Evolutionary conservation across 2,329 filamentous ascomycete genomes (phyloP), one percentile per base, ranked within the genome.

Genomic region (Verticillium isaacii): DNA sequence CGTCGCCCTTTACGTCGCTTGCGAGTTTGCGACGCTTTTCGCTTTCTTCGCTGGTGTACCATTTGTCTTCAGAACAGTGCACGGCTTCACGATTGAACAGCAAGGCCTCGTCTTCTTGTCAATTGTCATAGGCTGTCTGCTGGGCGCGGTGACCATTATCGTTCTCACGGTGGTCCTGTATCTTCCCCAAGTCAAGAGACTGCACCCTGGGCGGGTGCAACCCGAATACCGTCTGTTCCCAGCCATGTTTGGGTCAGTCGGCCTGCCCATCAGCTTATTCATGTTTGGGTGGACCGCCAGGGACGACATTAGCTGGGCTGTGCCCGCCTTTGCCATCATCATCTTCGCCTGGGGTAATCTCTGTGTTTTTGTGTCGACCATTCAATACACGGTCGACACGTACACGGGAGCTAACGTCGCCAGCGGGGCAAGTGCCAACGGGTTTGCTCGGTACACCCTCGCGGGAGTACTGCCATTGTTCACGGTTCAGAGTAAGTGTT

Each of bases 271-370:
- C 14, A 80, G 84, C 12, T 78, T 89, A 63, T 87, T 89, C 74
- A 85, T 85, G 83, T 86, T 86, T 65, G 84, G 79, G 0, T 88
- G 85, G 85, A 80, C 81, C 1, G 80, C 82, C 0, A 71, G 75
- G 5, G 62, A 65, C 1, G 74, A 74, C 7, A 68, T 82, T 1
- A 77, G 78, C 3, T 87, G 84, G 82, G 80, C 77, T 0, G 78
- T 78, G 25, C 79, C 83, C 0, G 77, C 80, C 0, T 70, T 82
- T 0, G 80, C 83, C 4, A 82, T 85, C 8, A 73, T 86, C 2
- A 75, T 81, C 0, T 88, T 88, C 67, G 82, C 82, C 0, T 86
- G 82, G 78, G 85, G 85, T 1, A 87, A 87, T 66, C 71, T 88
- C 1, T 84, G 80, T 63, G 74, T 89, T 2, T 88, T 88, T 66